Evolutionary conservation across 1,284 basidiomycete genomes (phyloP).

Genomic region (Cronartium quercuum): DNA sequence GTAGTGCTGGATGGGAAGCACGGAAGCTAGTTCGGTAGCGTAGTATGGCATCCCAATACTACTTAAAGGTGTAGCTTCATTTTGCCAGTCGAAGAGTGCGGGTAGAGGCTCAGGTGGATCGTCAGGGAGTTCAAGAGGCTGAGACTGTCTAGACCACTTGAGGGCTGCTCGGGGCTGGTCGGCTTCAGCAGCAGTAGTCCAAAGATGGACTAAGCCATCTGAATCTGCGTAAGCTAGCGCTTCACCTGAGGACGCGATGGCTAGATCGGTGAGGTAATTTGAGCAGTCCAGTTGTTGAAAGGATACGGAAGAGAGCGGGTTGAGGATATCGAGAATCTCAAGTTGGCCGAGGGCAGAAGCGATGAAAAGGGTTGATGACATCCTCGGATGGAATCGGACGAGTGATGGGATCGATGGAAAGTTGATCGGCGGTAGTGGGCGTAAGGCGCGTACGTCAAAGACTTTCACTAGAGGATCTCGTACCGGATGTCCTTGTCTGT

Average conservation of each 20-base stretch:
- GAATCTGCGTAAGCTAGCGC: conserved; percentile 90
- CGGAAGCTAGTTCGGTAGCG: conserved; percentile 67
- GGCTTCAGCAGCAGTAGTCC: conserved; percentile 58
- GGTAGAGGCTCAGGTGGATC: conserved; percentile 60
- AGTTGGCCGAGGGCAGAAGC: conserved; percentile 78
- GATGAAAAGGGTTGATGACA: conserved; percentile 69
- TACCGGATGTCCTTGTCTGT: conserved; percentile 75
- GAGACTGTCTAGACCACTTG: conserved; percentile 80
- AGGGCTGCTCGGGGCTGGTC: conserved; percentile 52
- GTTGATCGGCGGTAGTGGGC: conserved; percentile 70
- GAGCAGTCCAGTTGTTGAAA: conserved; percentile 53
- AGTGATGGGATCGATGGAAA: conserved; percentile 84
- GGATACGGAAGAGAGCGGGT: conserved; percentile 50
- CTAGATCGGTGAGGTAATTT: conserved; percentile 72
- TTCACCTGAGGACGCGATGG: conserved; percentile 76
- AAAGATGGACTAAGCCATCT: conserved; percentile 74
- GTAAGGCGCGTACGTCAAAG: conserved; percentile 78
- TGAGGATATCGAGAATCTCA: conserved; percentile 78
- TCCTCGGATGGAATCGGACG: conserved; percentile 72
- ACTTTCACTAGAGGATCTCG: conserved; percentile 89
- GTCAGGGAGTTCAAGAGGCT: conserved; percentile 75
- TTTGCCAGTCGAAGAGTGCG: conserved; percentile 63
- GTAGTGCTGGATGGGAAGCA: conserved; percentile 54
- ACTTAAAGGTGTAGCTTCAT: conserved; percentile 76
- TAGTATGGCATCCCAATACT: conserved; percentile 86